Conservation (phyloP, 345 rosid species). For the Brassica napus region DNA sequence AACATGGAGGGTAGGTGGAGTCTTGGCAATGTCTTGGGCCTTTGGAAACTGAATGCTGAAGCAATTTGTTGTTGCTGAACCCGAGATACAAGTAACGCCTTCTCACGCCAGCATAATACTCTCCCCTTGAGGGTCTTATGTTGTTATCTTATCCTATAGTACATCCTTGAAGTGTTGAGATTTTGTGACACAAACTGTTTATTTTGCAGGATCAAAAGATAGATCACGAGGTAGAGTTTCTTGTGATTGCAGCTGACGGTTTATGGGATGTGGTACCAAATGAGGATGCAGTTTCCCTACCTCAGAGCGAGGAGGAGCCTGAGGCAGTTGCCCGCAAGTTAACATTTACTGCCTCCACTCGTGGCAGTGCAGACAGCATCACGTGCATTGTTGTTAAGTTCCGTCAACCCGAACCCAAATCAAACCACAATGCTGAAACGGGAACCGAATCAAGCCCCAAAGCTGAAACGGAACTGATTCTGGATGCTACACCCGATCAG, state of each 20-base stretch:
- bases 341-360: constrained; percentile 74
- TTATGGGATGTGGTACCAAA: constrained; percentile 96
- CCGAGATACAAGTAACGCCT: constrained; percentile 87
- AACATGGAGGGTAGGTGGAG: constrained; percentile 99
- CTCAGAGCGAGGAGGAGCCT: constrained; percentile 71
- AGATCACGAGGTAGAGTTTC: constrained; percentile 72
- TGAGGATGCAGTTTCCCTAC: constrained; percentile 92
- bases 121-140: not conserved
- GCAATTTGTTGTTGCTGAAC: constrained; percentile 96
- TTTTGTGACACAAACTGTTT: constrained; percentile 19
- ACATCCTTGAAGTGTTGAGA: not conserved
- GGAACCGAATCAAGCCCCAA: constrained; percentile 7
- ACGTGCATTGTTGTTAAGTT: constrained; percentile 93
- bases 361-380: constrained; percentile 96
- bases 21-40: constrained; percentile 97
- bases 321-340: constrained; percentile 82
- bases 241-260: constrained; percentile 97
- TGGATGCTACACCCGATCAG: not conserved
- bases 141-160: not conserved
- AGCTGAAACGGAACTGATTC: constrained; percentile 14
- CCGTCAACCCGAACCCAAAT: constrained; percentile 48
- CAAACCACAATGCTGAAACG: not conserved
- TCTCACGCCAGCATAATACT: constrained; percentile 17
- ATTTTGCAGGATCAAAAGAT: constrained; percentile 68
- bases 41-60: constrained; percentile 98